Base-by-base conservation (phyloP, 768 basidiomycete species). In the Coprinopsis strossmayeri region DNA sequence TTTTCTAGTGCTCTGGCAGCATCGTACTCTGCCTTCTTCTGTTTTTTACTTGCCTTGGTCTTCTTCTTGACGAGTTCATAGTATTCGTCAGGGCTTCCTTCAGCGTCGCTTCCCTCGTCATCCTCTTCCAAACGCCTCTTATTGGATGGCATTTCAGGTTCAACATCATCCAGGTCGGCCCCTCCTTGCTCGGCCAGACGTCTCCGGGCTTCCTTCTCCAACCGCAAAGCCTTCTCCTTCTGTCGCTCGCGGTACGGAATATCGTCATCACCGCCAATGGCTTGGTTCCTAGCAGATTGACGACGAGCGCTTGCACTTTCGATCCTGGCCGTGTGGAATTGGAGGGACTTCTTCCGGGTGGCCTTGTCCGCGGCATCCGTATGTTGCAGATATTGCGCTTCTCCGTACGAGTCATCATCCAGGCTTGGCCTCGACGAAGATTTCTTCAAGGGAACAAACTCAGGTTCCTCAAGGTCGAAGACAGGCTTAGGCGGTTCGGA, bases 251-350 rank as follows among this genome's bases (percentile, higher is more conserved):
- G 77, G 59, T 94, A 91, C 15, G 96, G 96, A 40, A 98, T 73
- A 60, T 99, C 96, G 58, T 97, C 95, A 61, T 99, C 96, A 15
- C 96, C 96, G 25, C 89, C 87, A 45, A 82, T 62, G 3, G 86
- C 81, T 21, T 75, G 77, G 53, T 69, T 74, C 49, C 89, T 73
- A 4, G 91, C 91, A 24, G 79, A 80, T 48, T 81, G 78, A 46
- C 94, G 77, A 51, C 87, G 74, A 10, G 84, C 81, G 46, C 81
- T 78, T 4, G 90, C 79, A 49, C 83, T 82, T 61, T 90, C 90
- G 58, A 99, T 94, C 61, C 86, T 88, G 46, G 89, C 79, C 3
- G 91, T 92, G 66, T 98, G 90, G 81, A 98, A 99, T 28, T 87
- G 84, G 26, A 98, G 76, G 5, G 88, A 79, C 55, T 86, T 87